Percentiles rank a stretch among this genome's conserved stretches.
These are phyloP conservation scores for Asclepias syriaca DNA, from an alignment of 257 asterid genomes.

Conservation along the genomic window DNA sequence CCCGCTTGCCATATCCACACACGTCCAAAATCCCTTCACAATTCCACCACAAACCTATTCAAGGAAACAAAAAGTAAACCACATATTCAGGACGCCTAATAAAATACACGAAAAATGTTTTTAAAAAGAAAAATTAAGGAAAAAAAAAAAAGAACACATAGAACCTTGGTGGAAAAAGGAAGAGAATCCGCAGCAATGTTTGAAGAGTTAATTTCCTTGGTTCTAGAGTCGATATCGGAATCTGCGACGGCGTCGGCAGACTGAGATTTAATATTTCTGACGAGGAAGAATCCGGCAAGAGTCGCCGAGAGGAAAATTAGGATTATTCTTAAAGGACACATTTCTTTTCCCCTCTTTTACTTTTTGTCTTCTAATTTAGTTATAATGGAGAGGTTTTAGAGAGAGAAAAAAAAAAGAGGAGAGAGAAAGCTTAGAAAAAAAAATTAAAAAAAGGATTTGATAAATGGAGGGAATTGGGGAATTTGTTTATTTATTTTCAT, in stretches of 20 bases:
- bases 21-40: conserved; percentile 67
- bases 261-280: conserved; percentile 37
- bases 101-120: not conserved
- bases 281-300: conserved; percentile 45
- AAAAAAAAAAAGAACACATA: not conserved
- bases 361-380: not conserved
- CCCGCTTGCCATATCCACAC: conserved; percentile 92
- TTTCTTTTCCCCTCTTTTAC: conserved; percentile 8
- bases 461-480: not conserved
- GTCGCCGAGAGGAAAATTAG: conserved; percentile 47
- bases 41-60: conserved; percentile 46
- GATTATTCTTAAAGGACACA: conserved; percentile 47
- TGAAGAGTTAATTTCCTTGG: conserved; percentile 13
- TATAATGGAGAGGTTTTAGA: conserved; percentile 10
- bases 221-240: not conserved
- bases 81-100: no score
- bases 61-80: not conserved
- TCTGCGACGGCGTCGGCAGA: conserved; percentile 6
- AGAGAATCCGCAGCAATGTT: conserved; percentile 13
- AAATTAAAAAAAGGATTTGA: not conserved
- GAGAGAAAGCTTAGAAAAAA: not conserved
- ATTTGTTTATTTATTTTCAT: not conserved
- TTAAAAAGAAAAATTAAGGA: not conserved
- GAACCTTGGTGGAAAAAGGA: conserved; percentile 31
- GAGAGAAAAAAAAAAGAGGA: conserved; percentile 4